Percentiles rank a stretch among this genome's conserved stretches.
phyloP scores from a whole-genome alignment of 2,329 filamentous ascomycete genomes.

The Diplodia seriata region DNA sequence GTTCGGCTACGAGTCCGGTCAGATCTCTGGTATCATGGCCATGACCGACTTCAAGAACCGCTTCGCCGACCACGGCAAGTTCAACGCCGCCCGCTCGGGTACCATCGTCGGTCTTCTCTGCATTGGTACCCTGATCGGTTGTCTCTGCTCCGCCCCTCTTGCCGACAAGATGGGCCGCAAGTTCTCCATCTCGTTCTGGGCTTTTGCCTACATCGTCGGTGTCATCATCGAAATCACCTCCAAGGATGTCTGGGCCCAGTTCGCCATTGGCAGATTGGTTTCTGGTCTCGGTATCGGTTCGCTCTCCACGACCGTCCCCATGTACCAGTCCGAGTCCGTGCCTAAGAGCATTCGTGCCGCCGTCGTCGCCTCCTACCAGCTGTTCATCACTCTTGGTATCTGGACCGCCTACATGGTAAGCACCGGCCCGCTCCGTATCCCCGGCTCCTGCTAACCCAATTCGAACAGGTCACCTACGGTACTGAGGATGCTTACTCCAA shows the following conservation, averaged over 20 bases:
- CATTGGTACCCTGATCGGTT: constrained; percentile 53
- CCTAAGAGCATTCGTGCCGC: constrained; percentile 69
- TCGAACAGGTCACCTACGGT: constrained; percentile 61
- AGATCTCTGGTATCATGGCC: constrained; percentile 49
- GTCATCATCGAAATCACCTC: constrained; percentile 54
- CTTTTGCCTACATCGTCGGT: constrained; percentile 53
- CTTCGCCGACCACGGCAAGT: constrained; percentile 53
- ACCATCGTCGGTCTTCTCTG: constrained; percentile 54
- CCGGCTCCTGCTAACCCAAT: constrained; percentile 18
- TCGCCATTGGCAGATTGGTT: constrained; percentile 57
- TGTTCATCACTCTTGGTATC: constrained; percentile 56
- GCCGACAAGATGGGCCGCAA: constrained; percentile 61
- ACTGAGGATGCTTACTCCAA: constrained; percentile 59
- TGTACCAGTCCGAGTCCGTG: constrained; percentile 71
- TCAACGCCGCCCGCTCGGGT: constrained; percentile 46
- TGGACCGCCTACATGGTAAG: constrained; percentile 35
- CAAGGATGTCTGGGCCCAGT: constrained; percentile 50
- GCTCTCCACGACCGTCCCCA: constrained; percentile 66
- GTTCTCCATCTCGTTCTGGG: constrained; percentile 57
- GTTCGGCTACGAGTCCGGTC: constrained; percentile 66
- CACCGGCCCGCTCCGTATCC: neutral
- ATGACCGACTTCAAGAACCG: constrained; percentile 62
- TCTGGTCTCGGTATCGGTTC: constrained; percentile 54
- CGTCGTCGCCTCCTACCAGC: constrained; percentile 61
- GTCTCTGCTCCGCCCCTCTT: constrained; percentile 54